phyloP scores from a whole-genome alignment of 768 basidiomycete genomes.

The Tricholoma saponaceum region DNA sequence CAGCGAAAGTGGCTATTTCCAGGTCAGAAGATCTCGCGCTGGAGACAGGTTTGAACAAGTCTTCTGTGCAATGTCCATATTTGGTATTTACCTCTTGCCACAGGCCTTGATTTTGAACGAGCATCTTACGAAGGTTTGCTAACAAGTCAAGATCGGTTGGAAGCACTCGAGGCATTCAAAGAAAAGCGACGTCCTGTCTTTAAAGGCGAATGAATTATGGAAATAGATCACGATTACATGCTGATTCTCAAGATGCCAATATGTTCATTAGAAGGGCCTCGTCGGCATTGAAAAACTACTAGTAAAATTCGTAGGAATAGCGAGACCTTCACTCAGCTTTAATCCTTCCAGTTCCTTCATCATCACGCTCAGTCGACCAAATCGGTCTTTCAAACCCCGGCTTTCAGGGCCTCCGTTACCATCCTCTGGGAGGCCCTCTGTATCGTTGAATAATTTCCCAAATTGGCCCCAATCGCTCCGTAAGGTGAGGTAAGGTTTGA shows the following conservation, averaged over 20 bases:
- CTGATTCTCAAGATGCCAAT: conserved; percentile 14
- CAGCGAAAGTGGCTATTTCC: conserved; percentile 83
- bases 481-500: conserved; percentile 88
- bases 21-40: conserved; percentile 74
- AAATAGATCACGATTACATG: conserved; percentile 11
- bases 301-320: conserved; percentile 48
- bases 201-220: conserved; percentile 60
- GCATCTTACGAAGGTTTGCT: conserved; percentile 81
- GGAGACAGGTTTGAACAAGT: conserved; percentile 60
- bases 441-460: conserved; percentile 74
- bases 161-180: conserved; percentile 83
- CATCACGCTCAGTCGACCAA: conserved; percentile 75
- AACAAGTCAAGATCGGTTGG: conserved; percentile 67
- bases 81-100: not conserved
- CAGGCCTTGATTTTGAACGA: conserved; percentile 90
- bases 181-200: conserved; percentile 80
- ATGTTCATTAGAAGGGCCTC: conserved; percentile 33
- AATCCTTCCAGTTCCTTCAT: conserved; percentile 84
- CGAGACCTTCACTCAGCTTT: conserved; percentile 53
- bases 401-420: conserved; percentile 33
- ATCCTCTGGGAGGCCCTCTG: conserved; percentile 38
- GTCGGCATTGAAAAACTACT: conserved; percentile 48
- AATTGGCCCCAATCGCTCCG: conserved; percentile 90
- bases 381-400: conserved; percentile 55
- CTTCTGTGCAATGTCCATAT: not conserved